Percentiles rank a stretch among this genome's conserved stretches.
Evolutionary conservation across 2,329 filamentous ascomycete species (phyloP).

Genomic region (Purpureocillium lavendulum): DNA sequence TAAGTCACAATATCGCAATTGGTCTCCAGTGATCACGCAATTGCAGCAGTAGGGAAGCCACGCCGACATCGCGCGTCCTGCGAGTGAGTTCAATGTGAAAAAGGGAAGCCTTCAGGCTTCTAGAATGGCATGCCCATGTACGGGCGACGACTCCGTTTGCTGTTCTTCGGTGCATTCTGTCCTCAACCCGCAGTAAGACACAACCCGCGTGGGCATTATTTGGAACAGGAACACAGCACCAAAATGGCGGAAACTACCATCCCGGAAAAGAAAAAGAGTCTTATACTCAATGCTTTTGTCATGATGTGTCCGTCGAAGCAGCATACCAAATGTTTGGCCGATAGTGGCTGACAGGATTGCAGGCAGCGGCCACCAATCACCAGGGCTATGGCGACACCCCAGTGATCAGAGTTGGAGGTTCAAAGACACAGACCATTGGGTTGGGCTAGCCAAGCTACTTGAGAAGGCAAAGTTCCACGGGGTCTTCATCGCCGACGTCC

Average conservation of each 20-base stretch:
- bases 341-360: neutral
- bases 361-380: conserved; percentile 37
- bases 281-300: conserved; percentile 35
- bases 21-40: neutral
- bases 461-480: neutral
- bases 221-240: neutral
- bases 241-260: neutral
- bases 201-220: too few species aligned
- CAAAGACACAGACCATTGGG: conserved; percentile 53
- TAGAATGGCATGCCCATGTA: too few species aligned
- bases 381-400: conserved; percentile 50
- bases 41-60: too few species aligned
- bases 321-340: neutral
- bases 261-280: conserved; percentile 22
- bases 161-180: too few species aligned
- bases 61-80: too few species aligned
- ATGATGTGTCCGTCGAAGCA: conserved; percentile 23
- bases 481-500: conserved; percentile 47
- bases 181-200: too few species aligned
- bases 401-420: conserved; percentile 55
- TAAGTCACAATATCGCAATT: too few species aligned
- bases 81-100: too few species aligned
- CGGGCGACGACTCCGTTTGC: too few species aligned
- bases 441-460: conserved; percentile 29
- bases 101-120: too few species aligned